Evolutionary conservation across 371 early-diverging fungal genomes (phyloP), one percentile per base, ranked within the genome.

Genomic region (Amoeboaphelidium protococcarum): DNA sequence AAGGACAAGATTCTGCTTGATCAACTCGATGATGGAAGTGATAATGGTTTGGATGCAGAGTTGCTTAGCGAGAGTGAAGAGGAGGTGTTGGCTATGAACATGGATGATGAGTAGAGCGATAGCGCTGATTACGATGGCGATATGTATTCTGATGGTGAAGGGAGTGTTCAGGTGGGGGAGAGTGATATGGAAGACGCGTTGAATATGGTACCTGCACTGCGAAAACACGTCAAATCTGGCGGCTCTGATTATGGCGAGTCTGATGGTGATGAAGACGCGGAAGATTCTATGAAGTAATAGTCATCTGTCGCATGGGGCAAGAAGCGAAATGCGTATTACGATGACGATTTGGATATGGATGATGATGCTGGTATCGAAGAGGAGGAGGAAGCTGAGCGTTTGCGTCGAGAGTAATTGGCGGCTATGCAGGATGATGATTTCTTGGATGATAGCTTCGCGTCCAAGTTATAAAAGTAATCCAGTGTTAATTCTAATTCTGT

Each of bases 361-460:
- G 21, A 19, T 3, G 22, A 44, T 4, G 20, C 6, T 50, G 62
- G 78, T 53, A 72, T 72, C 27, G 84, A 83, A 50, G 90, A 91
- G 56, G 92, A 84, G 51, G 72, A 72, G 42, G 91, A 91, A 58
- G 91, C 88, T 0, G 58, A 82, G 48, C 72, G 80, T 51, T 63
- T 92, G 50, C 88, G 88, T 56, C 73, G 71, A 60, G 71, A 78
- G 57, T 73, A 72, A 26, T 54, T 81, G 16, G 68, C 73, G 24
- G 65, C 69, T 23, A 73, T 89, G 71, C 67, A 74, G 26, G 91
- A 88, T 59, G 78, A 72, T 26, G 91, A 92, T 67, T 90, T 87
- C 55, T 62, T 89, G n/a, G 83, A 79, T 47, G 78, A 75, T 47
- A 54, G 66, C 45, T 58, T 60, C 44, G 65, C 51, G 53, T 60